phyloP scores from a whole-genome alignment of 495 filamentous ascomycete species.

The Opeltia flavorubescens region DNA sequence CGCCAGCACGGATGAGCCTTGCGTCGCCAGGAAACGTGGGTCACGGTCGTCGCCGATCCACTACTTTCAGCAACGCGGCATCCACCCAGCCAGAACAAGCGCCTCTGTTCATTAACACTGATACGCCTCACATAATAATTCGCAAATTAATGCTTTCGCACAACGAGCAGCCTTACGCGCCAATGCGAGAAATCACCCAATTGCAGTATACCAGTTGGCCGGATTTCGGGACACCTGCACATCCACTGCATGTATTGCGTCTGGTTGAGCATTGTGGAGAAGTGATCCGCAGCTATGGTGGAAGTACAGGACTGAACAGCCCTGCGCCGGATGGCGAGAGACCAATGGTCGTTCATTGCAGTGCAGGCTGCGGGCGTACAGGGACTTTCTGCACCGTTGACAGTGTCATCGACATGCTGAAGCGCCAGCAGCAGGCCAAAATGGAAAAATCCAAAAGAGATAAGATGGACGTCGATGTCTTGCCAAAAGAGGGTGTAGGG shows the following conservation, averaged over 20 bases:
- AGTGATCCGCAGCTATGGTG: constrained; percentile 23
- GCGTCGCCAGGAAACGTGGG: neutral
- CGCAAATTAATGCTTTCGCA: constrained; percentile 80
- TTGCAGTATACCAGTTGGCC: constrained; percentile 92
- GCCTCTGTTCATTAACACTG: constrained; percentile 22
- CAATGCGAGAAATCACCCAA: constrained; percentile 86
- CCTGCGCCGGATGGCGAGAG: constrained; percentile 42
- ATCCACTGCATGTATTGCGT: constrained; percentile 70
- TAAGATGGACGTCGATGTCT: constrained; percentile 33
- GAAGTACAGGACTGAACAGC: constrained; percentile 7
- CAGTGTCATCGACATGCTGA: constrained; percentile 84
- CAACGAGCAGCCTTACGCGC: constrained; percentile 60
- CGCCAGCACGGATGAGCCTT: neutral
- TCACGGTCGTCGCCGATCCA: constrained; percentile 13
- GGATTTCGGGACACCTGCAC: constrained; percentile 87
- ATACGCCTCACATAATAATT: constrained; percentile 64
- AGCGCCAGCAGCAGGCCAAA: constrained; percentile 44
- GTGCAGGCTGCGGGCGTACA: constrained; percentile 86
- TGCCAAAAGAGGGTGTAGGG: constrained; percentile 32
- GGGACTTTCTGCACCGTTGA: constrained; percentile 96
- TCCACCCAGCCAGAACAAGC: constrained; percentile 5
- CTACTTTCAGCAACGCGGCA: constrained; percentile 13
- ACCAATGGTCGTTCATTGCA: constrained; percentile 87
- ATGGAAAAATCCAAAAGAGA: constrained; percentile 20
- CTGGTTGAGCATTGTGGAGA: constrained; percentile 76